phyloP scores from a whole-genome alignment of 1,284 basidiomycete species.

The Naganishia cerealis region DNA sequence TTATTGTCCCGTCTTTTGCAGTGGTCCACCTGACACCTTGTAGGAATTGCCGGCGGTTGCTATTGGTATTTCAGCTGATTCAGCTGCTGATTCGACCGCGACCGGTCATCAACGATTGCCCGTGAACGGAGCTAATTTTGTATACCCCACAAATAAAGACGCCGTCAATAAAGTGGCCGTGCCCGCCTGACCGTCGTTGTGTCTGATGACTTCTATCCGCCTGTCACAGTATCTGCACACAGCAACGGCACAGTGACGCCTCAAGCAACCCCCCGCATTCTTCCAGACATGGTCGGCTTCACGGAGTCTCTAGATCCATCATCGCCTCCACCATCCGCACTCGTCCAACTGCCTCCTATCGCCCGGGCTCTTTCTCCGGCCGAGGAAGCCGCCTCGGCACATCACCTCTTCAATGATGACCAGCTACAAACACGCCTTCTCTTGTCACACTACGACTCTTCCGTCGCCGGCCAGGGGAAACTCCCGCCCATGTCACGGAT shows the following conservation, averaged over 20 bases:
- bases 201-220: neutral
- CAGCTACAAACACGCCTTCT: conserved; percentile 15
- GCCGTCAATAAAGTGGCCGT: neutral
- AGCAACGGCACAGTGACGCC: neutral
- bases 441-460: conserved; percentile 26
- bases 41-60: too few relatives aligned
- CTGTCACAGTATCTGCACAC: neutral
- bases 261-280: neutral
- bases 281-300: conserved; percentile 12
- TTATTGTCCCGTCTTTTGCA: too few relatives aligned
- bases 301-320: conserved; percentile 16
- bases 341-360: conserved; percentile 24
- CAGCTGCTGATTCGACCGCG: too few relatives aligned
- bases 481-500: conserved; percentile 50
- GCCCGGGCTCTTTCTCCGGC: neutral
- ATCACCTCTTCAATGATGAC: neutral
- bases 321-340: conserved; percentile 20
- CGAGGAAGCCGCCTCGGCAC: neutral
- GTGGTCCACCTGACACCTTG: too few relatives aligned
- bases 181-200: neutral
- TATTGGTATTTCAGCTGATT: too few relatives aligned
- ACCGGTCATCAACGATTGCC: too few relatives aligned
- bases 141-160: neutral
- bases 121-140: too few relatives aligned
- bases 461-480: conserved; percentile 36